Base-by-base conservation (phyloP, 2,329 filamentous ascomycete species). In the Alternaria infectoria region DNA sequence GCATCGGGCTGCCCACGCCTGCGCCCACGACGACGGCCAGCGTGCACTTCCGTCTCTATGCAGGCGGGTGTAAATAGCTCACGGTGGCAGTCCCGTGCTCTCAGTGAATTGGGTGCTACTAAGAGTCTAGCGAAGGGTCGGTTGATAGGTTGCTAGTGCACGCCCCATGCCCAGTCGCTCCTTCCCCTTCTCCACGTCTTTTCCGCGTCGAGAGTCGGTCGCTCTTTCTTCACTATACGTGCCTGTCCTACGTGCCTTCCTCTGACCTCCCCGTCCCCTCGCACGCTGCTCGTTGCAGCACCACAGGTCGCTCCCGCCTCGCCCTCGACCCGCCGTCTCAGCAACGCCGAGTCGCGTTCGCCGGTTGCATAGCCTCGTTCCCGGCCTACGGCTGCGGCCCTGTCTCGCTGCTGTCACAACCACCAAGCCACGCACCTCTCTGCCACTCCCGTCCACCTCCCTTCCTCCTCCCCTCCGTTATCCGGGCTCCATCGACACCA, bases 401-500 rank as follows among this genome's bases (percentile, higher is more conserved):
- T 64, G 59, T 68, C 62, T 64, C 61, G 63, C 62, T 25, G 55
- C 69, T 61, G 61, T 46, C 62, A 64, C 58, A 46, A 61, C 61
- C 52, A 61, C 57, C 17, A 51, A 45, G 45, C 21, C 26, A 43
- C 30, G 23, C 61, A 50, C 25, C 61, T 54, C 54, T 62, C 63
- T 54, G 40, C 68, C 58, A 65, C 67, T 30, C 46, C 47, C 46
- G 52, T 40, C 30, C 47, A 57, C 56, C 46, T 32, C 25, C 40
- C 56, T 59, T 59, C 65, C 28, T 59, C 58, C 36, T 36, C 46
- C 62, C 45, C 59, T 49, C 68, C 32, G 17, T 17, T 36, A 52
- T 51, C 54, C 9, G 58, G 43, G 57, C 64, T 8, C 52, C 62
- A 45, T 47, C 57, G 51, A 61, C 65, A 72, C 76, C 79, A 96